A percentile compares a stretch with the other conserved stretches of the same genome.
Conservation (phyloP, 352 stramenopile genomes). For the Elongisporangium anandrum region DNA sequence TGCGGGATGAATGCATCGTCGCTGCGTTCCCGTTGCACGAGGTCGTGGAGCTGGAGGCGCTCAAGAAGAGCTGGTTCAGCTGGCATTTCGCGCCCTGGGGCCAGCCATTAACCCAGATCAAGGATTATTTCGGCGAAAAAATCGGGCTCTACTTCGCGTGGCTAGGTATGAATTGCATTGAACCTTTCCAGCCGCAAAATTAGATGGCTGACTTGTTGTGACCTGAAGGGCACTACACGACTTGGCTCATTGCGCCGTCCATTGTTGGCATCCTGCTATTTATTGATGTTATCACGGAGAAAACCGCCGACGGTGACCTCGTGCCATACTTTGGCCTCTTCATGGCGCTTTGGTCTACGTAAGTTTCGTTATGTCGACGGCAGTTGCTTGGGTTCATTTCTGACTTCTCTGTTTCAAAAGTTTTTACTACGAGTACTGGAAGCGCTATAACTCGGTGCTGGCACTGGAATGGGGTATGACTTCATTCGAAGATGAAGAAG, state of each 20-base stretch:
- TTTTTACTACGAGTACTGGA: conserved; percentile 84
- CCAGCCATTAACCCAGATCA: conserved; percentile 60
- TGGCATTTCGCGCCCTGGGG: conserved; percentile 55
- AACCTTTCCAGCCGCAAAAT: neutral
- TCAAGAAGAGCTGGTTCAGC: conserved; percentile 61
- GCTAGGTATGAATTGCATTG: conserved; percentile 55
- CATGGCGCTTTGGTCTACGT: conserved; percentile 79
- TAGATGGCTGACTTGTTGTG: too few relatives aligned
- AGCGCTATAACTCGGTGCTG: conserved; percentile 66
- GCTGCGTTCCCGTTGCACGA: conserved; percentile 62
- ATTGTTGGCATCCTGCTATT: conserved; percentile 88
- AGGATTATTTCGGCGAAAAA: conserved; percentile 86
- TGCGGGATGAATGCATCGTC: conserved; percentile 55
- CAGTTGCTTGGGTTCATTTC: neutral
- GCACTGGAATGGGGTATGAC: conserved; percentile 75
- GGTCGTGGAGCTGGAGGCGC: conserved; percentile 28
- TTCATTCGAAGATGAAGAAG: conserved; percentile 67
- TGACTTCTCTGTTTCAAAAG: conserved; percentile 6
- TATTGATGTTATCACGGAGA: conserved; percentile 64
- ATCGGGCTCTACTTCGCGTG: conserved; percentile 97
- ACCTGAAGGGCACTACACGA: conserved; percentile 84
- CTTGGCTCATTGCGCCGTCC: conserved; percentile 91
- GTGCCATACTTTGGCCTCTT: conserved; percentile 79
- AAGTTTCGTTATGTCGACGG: conserved; percentile 2
- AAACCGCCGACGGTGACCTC: conserved; percentile 48